These are phyloP conservation scores for Dryas octopetala DNA, from an alignment of 306 rosid genomes.

Conservation along the genomic window DNA sequence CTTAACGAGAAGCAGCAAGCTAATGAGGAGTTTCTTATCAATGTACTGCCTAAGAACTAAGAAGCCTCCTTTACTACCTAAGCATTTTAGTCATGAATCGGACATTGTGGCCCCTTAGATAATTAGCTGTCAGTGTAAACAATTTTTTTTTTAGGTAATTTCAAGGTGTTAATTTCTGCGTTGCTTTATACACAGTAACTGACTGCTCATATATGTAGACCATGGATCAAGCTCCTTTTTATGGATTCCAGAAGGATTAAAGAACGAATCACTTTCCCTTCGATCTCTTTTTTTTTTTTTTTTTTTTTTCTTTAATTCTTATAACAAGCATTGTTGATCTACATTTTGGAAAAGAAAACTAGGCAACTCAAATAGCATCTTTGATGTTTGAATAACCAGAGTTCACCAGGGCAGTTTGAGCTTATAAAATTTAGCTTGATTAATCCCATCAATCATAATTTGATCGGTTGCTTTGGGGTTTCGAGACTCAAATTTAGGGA, in stretches of 20 bases:
- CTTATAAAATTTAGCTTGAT: too few species aligned
- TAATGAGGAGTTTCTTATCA: neutral
- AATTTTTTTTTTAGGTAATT: neutral
- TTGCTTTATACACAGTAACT: neutral
- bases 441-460: too few species aligned
- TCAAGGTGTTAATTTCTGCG: neutral
- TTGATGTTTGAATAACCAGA: too few species aligned
- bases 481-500: too few species aligned
- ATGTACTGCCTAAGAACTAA: slow-evolving; percentile 1
- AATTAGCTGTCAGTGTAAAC: neutral
- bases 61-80: neutral
- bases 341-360: too few species aligned
- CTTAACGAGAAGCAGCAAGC: neutral
- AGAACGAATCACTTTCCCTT: neutral
- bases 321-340: too few species aligned
- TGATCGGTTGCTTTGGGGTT: too few species aligned
- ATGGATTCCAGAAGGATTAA: neutral
- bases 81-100: neutral
- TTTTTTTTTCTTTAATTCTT: too few species aligned
- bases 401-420: too few species aligned
- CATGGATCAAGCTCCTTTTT: too few species aligned
- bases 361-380: too few species aligned
- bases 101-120: neutral
- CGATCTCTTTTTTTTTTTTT: too few species aligned
- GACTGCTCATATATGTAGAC: neutral